These are phyloP conservation scores for Phyllachora maydis DNA, from an alignment of 2,329 filamentous ascomycete species.

Conservation along the genomic window DNA sequence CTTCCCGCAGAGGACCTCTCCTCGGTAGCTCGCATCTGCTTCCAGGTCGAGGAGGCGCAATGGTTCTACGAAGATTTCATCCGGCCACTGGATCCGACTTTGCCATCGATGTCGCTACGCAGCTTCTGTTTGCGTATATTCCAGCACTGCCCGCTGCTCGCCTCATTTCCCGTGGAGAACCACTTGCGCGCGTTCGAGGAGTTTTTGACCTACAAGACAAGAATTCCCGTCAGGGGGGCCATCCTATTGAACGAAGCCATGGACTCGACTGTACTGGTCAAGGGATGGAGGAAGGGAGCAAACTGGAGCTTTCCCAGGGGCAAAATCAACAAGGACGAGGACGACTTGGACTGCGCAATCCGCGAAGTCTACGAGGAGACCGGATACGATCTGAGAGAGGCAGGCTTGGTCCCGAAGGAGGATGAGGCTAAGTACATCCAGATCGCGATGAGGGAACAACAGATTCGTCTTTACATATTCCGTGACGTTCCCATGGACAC, in stretches of 20 bases:
- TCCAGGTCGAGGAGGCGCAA: conserved; percentile 97
- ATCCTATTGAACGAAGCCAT: conserved; percentile 87
- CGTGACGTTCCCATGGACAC: conserved; percentile 74
- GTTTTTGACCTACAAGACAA: conserved; percentile 85
- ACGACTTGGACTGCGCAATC: conserved; percentile 81
- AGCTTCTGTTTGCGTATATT: conserved; percentile 83
- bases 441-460: conserved; percentile 77
- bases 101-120: conserved; percentile 71
- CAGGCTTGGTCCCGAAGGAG: conserved; percentile 55
- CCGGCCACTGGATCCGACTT: conserved; percentile 62
- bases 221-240: conserved; percentile 82
- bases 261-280: conserved; percentile 84
- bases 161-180: conserved; percentile 56
- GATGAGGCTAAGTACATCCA: conserved; percentile 67
- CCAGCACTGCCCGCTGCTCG: conserved; percentile 77
- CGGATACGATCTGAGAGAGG: conserved; percentile 59
- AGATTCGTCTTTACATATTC: conserved; percentile 84
- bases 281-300: conserved; percentile 92
- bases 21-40: conserved; percentile 85
- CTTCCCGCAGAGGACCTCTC: conserved; percentile 78
- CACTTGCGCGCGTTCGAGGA: conserved; percentile 73
- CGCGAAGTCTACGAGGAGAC: conserved; percentile 95
- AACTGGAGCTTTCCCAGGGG: conserved; percentile 94
- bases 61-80: conserved; percentile 99
- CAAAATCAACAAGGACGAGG: conserved; percentile 96